Conservation (phyloP, 441 rosid genomes). For the Euphorbia corollata region DNA sequence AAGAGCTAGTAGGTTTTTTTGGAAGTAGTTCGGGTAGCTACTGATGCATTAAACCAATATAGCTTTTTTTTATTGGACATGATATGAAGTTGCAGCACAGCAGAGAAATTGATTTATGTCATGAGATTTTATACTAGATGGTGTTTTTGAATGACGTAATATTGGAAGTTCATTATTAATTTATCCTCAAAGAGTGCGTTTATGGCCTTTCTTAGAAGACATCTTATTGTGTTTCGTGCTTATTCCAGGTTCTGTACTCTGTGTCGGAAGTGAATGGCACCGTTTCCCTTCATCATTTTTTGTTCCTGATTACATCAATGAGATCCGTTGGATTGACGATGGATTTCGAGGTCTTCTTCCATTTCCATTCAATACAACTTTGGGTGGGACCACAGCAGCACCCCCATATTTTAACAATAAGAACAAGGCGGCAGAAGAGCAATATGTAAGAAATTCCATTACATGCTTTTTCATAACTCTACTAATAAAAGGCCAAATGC, state of each 20-base stretch:
- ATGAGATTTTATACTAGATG: background rate
- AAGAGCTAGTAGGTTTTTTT: too few relatives aligned
- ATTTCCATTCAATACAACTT: constrained; percentile 64
- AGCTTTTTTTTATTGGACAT: background rate
- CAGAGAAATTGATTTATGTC: background rate
- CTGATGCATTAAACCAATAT: too few relatives aligned
- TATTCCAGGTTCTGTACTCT: constrained; percentile 67
- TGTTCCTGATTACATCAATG: constrained; percentile 56
- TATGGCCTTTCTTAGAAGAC: background rate
- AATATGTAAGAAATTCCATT: constrained; percentile 47
- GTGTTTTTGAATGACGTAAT: background rate
- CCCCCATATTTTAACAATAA: constrained; percentile 75
- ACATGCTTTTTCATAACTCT: background rate
- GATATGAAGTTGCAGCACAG: background rate
- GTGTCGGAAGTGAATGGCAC: constrained; percentile 98
- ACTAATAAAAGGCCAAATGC: too few relatives aligned
- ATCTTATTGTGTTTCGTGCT: background rate
- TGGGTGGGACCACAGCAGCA: constrained; percentile 87
- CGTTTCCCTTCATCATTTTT: constrained; percentile 90
- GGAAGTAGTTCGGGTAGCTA: too few relatives aligned
- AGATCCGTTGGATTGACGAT: constrained; percentile 87
- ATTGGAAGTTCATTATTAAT: background rate
- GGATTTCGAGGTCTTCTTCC: constrained; percentile 95
- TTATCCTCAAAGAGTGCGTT: background rate
- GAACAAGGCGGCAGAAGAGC: constrained; percentile 75